Evolutionary conservation across 1,139 yeast genomes (phyloP), one percentile per base, ranked within the genome.

Genomic region (Tardiomyces digboiensis): DNA sequence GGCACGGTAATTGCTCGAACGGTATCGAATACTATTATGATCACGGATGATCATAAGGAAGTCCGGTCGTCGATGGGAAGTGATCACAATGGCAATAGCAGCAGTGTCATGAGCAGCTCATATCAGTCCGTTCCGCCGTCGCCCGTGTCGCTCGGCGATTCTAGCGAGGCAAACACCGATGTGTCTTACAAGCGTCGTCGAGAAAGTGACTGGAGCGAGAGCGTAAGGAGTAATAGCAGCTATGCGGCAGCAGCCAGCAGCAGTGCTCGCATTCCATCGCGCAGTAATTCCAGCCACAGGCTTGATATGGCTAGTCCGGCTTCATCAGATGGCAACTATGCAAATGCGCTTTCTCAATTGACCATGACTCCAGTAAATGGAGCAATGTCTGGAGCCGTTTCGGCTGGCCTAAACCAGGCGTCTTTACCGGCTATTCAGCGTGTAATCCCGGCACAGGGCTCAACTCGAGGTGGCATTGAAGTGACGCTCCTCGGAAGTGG

Each of bases 371-470:
- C 33, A 4, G 33, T 26, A 5, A 33, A 33, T 20, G 37, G 37
- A 19, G 29, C 12, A 8, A 23, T 23, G 29, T 13, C 13, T 23
- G 19, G 19, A 5, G 19, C 37, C 6, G 3, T 5, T 8, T 19
- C 37, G 4, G 19, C 19, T n/a, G 37, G 37, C 19, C 19, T 20
- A 8, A 33, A 7, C 37, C 5, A 16, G 12, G 33, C 33, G 4
- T 5, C 8, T 16, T 19, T n/a, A 3, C 37, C 37, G 8, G 4
- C 84, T 7, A 58, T 63, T 47, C 89, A 86, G 61, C 73, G 95
- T 50, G 83, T 91, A 13, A 88, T 91, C 46, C 98, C 98, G 1
- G 82, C 94, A 0, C 94, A 85, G 62, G 98, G 98, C 2, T 94
- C 97, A 7, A 75, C 87, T 18, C 76, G 95, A 54, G 98, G 98